Evolutionary conservation across 805 yeast species (phyloP), one percentile per base, ranked within the genome.

Genomic region (Lachancea nothofagi): DNA sequence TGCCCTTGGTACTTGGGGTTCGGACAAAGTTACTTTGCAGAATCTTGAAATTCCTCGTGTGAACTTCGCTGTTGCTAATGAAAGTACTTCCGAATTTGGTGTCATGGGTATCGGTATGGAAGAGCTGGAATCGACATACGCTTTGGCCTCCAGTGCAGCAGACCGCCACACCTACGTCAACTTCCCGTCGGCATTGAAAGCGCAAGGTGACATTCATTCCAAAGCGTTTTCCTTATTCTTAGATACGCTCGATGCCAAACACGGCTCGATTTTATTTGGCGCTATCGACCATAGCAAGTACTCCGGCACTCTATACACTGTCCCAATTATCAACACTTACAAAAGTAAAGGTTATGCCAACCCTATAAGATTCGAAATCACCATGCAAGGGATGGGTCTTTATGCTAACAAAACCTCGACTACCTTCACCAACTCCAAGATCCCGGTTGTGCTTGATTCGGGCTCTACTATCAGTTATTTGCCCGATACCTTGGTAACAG

Each of bases 31-130:
- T 4, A 44, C 50, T 2, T 53, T 88, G 44, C 80, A 77, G 29
- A 75, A 72, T 33, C 51, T 69, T 9, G 61, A 70, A 2, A 20
- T 84, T 9, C 48, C 62, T 0, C 64, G 67, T 41, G 62, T 83
- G 22, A 75, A 86, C 4, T 72, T 88, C 58, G 96, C 94, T 1
- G 77, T 87, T 18, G 94, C 84, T 2, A 76, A 77, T 53, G 58
- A 61, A 25, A 74, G 86, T 2, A 75, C 77, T 45, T 77, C 89
- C 3, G 59, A 76, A 7, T 61, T 61, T 32, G 90, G 94, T 41
- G 90, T 85, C 19, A 61, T 84, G 29, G 88, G 89, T 20, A 75
- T 84, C 46, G 90, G 93, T 8, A 67, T 83, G 36, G 63, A 75
- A 4, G 83, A 78, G 10, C 68, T 83, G 40, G 95, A 88, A 59